These are phyloP conservation scores for Jacaranda copaia DNA, from an alignment of 257 asterid species.

Conservation along the genomic window DNA sequence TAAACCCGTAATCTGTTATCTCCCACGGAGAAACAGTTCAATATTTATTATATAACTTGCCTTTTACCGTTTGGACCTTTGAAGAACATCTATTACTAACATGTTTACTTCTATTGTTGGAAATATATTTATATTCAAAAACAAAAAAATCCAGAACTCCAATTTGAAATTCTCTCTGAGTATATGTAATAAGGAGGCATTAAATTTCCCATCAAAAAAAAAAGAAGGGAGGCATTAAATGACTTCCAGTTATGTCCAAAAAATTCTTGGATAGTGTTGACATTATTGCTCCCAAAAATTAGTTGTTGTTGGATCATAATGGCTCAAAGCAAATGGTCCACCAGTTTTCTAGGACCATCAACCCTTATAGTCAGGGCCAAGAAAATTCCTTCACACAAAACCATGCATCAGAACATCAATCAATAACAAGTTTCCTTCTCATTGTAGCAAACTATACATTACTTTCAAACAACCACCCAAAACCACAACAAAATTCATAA, in stretches of 20 bases:
- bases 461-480: neutral
- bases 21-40: too few relatives aligned
- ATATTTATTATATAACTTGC: too few relatives aligned
- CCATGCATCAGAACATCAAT: neutral
- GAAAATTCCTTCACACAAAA: neutral
- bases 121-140: too few relatives aligned
- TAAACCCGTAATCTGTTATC: too few relatives aligned
- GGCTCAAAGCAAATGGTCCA: neutral
- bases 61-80: too few relatives aligned
- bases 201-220: too few relatives aligned
- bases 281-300: neutral
- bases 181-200: too few relatives aligned
- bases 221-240: too few relatives aligned
- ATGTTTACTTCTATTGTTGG: too few relatives aligned
- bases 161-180: too few relatives aligned
- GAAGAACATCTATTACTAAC: too few relatives aligned
- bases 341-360: neutral
- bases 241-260: neutral
- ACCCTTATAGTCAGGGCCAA: neutral
- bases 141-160: too few relatives aligned
- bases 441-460: neutral
- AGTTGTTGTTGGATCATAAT: conserved; percentile 8
- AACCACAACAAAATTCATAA: neutral
- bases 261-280: neutral
- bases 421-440: neutral